Evolutionary conservation across 192 early-diverging fungal species (phyloP).

Genomic region (Gaertneriomyces semiglobifer): DNA sequence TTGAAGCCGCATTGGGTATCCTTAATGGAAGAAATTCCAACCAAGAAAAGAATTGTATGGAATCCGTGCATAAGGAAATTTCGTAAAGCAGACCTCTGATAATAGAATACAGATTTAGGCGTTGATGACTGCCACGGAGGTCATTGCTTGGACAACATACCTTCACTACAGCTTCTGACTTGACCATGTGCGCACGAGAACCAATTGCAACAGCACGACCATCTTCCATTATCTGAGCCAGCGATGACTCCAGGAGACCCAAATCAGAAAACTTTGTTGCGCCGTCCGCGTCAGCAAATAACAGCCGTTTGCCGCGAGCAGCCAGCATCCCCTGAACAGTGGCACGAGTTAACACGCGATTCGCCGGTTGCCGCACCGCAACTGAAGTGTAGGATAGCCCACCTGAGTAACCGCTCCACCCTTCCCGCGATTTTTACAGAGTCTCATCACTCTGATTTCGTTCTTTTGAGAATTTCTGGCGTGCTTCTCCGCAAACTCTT

Average conservation of each 20-base stretch:
- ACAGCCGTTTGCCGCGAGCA: slow-evolving; percentile 65
- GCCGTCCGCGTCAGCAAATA: slow-evolving; percentile 97
- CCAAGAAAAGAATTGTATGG: slow-evolving; percentile 80
- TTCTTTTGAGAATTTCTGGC: slow-evolving; percentile 15
- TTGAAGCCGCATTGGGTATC: slow-evolving; percentile 99
- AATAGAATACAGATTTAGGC: not conserved
- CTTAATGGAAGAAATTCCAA: slow-evolving; percentile 82
- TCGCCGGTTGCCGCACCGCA: not conserved
- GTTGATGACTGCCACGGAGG: not conserved
- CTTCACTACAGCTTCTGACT: slow-evolving; percentile 80
- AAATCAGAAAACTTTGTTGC: slow-evolving; percentile 90
- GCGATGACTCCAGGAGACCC: slow-evolving; percentile 47
- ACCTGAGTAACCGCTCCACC: slow-evolving; percentile 91
- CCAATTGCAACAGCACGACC: slow-evolving; percentile 71
- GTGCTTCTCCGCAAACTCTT: slow-evolving; percentile 42
- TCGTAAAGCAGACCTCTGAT: slow-evolving; percentile 83
- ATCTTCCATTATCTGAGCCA: slow-evolving; percentile 35
- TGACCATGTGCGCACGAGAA: slow-evolving; percentile 87
- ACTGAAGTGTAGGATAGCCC: not conserved
- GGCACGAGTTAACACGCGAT: not conserved
- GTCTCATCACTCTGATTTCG: slow-evolving; percentile 69
- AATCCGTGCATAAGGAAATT: slow-evolving; percentile 94
- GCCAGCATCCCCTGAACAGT: slow-evolving; percentile 72
- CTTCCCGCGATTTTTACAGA: slow-evolving; percentile 86
- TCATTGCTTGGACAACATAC: slow-evolving; percentile 36